These are phyloP conservation scores for Mortierella sp. DNA, from an alignment of 371 early-diverging fungal genomes.

Conservation along the genomic window DNA sequence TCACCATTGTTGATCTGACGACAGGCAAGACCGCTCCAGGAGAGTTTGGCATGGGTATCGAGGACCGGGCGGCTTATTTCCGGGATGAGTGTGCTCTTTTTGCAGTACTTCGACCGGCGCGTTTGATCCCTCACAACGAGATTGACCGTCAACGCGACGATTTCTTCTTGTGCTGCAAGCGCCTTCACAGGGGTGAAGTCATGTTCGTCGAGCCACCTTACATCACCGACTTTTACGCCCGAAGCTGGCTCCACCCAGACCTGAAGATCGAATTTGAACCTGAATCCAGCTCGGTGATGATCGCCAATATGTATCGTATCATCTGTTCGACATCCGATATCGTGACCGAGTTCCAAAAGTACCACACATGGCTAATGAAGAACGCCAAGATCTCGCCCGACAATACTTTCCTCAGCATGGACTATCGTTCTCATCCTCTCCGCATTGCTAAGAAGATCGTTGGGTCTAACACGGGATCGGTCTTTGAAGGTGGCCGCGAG, in stretches of 20 bases:
- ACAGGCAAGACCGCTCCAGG: conserved; percentile 29
- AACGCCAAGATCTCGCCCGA: conserved; percentile 40
- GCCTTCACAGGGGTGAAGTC: conserved; percentile 26
- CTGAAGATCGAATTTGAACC: conserved; percentile 37
- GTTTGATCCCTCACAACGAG: conserved; percentile 20
- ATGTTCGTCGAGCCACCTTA: conserved; percentile 39
- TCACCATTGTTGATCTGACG: conserved; percentile 34
- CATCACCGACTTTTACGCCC: conserved; percentile 41
- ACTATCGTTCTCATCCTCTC: conserved; percentile 33
- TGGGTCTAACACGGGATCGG: conserved; percentile 1
- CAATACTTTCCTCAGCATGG: conserved; percentile 39
- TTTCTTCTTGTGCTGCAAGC: conserved; percentile 27
- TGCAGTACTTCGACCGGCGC: conserved; percentile 30
- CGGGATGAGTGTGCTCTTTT: conserved; percentile 38
- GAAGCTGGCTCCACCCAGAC: conserved; percentile 38
- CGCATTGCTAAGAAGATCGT: conserved; percentile 28
- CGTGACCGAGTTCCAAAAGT: conserved; percentile 25
- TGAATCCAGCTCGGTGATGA: conserved; percentile 14
- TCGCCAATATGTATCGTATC: conserved; percentile 41
- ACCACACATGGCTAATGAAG: conserved; percentile 26
- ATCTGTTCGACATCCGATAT: conserved; percentile 33
- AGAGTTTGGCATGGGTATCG: conserved; percentile 49
- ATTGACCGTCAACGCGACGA: conserved; percentile 38
- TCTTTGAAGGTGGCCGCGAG: conserved; percentile 35
- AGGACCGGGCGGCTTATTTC: conserved; percentile 40